These are phyloP conservation scores for Yarrowia yakushimensis DNA, from an alignment of 805 yeast species.

Conservation along the genomic window DNA sequence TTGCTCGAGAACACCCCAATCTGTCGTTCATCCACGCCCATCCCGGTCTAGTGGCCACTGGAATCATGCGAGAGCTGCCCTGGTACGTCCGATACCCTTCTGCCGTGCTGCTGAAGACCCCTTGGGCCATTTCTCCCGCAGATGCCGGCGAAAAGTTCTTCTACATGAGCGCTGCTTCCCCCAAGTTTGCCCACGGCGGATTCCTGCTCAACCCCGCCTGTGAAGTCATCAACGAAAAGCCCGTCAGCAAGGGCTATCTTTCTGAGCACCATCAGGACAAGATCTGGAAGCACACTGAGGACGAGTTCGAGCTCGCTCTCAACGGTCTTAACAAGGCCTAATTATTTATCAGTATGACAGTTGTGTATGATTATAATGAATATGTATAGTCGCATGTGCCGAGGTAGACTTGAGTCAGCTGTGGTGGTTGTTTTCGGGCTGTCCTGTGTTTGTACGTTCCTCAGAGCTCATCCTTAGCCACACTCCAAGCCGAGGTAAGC, in stretches of 20 bases:
- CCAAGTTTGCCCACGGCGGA: conserved; percentile 30
- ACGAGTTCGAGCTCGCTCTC: conserved; percentile 28
- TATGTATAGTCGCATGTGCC: not conserved
- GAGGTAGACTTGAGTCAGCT: no score
- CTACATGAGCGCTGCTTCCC: conserved; percentile 28
- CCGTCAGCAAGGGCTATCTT: conserved; percentile 26
- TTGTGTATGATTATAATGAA: not conserved
- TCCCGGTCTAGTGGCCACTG: conserved; percentile 34
- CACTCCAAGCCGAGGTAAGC: not conserved
- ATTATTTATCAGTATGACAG: not conserved
- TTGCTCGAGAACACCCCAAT: conserved; percentile 31
- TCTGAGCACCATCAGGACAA: conserved; percentile 30
- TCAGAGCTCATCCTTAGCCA: not conserved
- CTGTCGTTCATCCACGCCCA: conserved; percentile 31
- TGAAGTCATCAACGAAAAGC: conserved; percentile 24
- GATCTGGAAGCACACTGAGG: conserved; percentile 33
- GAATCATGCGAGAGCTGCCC: conserved; percentile 30
- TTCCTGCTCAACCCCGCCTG: conserved; percentile 27
- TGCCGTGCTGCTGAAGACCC: conserved; percentile 14
- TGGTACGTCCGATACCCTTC: conserved; percentile 27
- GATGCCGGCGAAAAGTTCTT: conserved; percentile 32
- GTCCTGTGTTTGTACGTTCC: not conserved
- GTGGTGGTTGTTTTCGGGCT: no score
- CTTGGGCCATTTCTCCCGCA: conserved; percentile 27
- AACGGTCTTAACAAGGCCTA: conserved; percentile 15